Evolutionary conservation across 495 filamentous ascomycete genomes (phyloP).

Genomic region (Amniculicola lignicola): DNA sequence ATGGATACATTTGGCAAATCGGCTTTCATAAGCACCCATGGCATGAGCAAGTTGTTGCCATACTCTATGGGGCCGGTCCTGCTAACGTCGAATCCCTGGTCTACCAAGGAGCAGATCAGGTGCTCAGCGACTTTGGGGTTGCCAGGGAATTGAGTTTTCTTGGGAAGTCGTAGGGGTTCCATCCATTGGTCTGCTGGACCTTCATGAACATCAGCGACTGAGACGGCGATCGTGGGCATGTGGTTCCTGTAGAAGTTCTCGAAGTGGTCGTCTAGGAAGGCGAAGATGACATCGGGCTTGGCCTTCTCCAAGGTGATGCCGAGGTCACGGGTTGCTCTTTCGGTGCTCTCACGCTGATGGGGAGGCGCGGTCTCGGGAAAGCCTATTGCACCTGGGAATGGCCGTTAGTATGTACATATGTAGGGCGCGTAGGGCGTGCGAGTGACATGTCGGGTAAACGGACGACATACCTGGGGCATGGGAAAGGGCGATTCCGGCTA

Average conservation of each 20-base stretch:
- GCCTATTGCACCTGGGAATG: conserved; percentile 13
- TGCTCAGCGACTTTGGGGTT: conserved; percentile 14
- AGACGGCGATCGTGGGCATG: conserved; percentile 15
- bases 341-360: conserved; percentile 1
- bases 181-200: conserved; percentile 20
- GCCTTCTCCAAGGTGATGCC: conserved; percentile 11
- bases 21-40: conserved; percentile 15
- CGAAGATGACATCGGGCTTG: conserved; percentile 24
- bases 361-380: conserved; percentile 11
- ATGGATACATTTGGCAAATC: conserved; percentile 11
- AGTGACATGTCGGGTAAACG: neutral
- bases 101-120: conserved; percentile 10
- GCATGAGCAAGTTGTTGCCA: conserved; percentile 17
- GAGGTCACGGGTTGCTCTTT: conserved; percentile 15
- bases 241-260: conserved; percentile 18
- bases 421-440: neutral
- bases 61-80: conserved; percentile 14
- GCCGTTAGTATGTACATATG: neutral
- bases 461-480: conserved; percentile 1
- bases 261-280: conserved; percentile 22
- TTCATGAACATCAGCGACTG: conserved; percentile 5
- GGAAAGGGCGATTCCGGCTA: conserved; percentile 7
- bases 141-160: conserved; percentile 15
- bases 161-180: conserved; percentile 4
- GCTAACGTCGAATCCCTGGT: conserved; percentile 3